phyloP scores from a whole-genome alignment of 352 stramenopile species.

The Pythium aristosporum region DNA sequence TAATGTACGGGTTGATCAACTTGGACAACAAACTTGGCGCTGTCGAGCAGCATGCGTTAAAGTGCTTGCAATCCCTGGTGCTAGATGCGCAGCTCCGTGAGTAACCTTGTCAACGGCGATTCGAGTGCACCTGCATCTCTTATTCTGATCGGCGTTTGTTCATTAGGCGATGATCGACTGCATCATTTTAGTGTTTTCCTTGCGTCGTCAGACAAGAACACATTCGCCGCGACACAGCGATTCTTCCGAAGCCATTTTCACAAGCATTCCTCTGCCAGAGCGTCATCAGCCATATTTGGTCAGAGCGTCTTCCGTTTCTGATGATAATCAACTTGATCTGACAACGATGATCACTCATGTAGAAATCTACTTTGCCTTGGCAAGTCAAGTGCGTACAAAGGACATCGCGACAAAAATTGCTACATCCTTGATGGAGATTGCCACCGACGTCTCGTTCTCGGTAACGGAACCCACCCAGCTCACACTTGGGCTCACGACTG shows the following conservation, averaged over 20 bases:
- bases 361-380: slow-evolving; percentile 27
- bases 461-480: slow-evolving; percentile 1
- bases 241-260: slow-evolving; percentile 22
- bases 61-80: slow-evolving; percentile 17
- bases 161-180: slow-evolving; percentile 20
- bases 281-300: slow-evolving; percentile 21
- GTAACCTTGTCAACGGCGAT: neutral
- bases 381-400: neutral
- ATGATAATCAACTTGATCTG: neutral
- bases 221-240: neutral
- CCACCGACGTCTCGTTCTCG: neutral
- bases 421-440: slow-evolving; percentile 5
- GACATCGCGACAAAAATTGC: neutral
- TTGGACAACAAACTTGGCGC: neutral
- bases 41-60: slow-evolving; percentile 11
- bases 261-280: slow-evolving; percentile 5
- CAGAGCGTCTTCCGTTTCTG: neutral
- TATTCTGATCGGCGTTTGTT: neutral
- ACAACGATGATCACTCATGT: neutral
- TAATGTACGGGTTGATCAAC: slow-evolving; percentile 16
- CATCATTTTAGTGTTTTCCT: slow-evolving; percentile 20
- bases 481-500: neutral
- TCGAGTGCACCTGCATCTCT: neutral
- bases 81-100: slow-evolving; percentile 22
- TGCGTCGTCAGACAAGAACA: neutral